Conservation (phyloP, 2,329 filamentous ascomycete species). For the Tolypocladium album region DNA sequence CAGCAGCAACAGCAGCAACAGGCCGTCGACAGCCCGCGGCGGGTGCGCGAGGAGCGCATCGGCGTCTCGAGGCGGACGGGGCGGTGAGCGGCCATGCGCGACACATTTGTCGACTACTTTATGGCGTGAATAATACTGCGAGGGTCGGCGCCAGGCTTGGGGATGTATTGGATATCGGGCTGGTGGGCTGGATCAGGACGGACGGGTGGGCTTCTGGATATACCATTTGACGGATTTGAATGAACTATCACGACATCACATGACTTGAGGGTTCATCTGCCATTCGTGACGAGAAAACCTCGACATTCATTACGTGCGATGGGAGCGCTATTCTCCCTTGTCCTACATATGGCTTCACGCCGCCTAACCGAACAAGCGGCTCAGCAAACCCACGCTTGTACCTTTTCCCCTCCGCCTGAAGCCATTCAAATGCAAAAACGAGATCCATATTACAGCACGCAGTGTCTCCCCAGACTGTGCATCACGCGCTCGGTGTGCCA, state of each 20-base stretch:
- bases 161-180: background rate
- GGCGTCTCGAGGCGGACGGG: constrained; percentile 17
- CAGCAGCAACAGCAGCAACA: constrained; percentile 6
- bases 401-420: background rate
- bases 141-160: background rate
- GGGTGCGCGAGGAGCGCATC: constrained; percentile 27
- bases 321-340: background rate
- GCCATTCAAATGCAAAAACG: background rate
- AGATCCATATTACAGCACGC: background rate
- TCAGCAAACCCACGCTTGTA: background rate
- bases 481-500: background rate
- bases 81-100: constrained; percentile 1
- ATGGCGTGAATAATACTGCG: background rate
- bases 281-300: background rate
- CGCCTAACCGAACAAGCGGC: background rate
- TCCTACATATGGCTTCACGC: background rate
- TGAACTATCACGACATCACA: background rate
- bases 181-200: background rate
- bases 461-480: background rate
- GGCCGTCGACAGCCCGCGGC: constrained; percentile 9
- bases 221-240: background rate
- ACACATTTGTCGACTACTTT: background rate
- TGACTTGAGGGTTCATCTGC: background rate
- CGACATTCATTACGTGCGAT: too few relatives aligned
- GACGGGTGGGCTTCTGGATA: background rate